Conservation (phyloP, 1,139 yeast genomes). For the Ogataea hybrid region DNA sequence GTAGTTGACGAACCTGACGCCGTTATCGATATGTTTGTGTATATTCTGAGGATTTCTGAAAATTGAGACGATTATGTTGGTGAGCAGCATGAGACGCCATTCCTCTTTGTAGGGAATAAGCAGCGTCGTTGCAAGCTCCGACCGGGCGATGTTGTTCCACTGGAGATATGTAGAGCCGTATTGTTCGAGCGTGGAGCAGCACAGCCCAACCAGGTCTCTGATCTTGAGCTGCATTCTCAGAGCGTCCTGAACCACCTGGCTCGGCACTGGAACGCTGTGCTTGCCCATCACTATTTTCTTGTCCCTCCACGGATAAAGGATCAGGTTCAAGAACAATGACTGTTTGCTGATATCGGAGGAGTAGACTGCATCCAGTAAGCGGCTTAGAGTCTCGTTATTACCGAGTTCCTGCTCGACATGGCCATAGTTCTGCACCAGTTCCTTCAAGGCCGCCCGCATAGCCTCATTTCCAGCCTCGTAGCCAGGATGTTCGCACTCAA, state of each 20-base stretch:
- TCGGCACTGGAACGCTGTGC: conserved; percentile 34
- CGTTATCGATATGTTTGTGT: conserved; percentile 6
- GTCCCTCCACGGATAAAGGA: conserved; percentile 49
- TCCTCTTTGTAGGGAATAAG: conserved; percentile 53
- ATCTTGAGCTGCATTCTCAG: conserved; percentile 62
- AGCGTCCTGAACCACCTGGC: conserved; percentile 62
- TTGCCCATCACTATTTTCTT: conserved; percentile 37
- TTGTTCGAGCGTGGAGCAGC: conserved; percentile 33
- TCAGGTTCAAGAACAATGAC: conserved; percentile 45
- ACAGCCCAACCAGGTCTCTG: conserved; percentile 47
- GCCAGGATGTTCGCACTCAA: conserved; percentile 40
- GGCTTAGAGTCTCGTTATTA: conserved; percentile 8
- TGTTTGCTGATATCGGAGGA: conserved; percentile 34
- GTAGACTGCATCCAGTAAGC: conserved; percentile 11
- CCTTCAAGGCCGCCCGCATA: conserved; percentile 16
- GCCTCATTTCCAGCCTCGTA: conserved; percentile 10
- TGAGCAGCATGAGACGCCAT: conserved; percentile 44
- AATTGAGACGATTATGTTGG: conserved; percentile 23
- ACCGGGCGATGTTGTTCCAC: conserved; percentile 38
- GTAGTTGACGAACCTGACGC: not conserved
- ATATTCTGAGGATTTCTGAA: conserved; percentile 16
- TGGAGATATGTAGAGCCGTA: conserved; percentile 31
- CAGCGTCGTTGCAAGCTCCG: conserved; percentile 56
- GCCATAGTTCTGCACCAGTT: conserved; percentile 14
- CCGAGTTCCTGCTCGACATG: conserved; percentile 7